Evolutionary conservation across 2,329 filamentous ascomycete genomes (phyloP).

Genomic region (Raffaelea albimanens): DNA sequence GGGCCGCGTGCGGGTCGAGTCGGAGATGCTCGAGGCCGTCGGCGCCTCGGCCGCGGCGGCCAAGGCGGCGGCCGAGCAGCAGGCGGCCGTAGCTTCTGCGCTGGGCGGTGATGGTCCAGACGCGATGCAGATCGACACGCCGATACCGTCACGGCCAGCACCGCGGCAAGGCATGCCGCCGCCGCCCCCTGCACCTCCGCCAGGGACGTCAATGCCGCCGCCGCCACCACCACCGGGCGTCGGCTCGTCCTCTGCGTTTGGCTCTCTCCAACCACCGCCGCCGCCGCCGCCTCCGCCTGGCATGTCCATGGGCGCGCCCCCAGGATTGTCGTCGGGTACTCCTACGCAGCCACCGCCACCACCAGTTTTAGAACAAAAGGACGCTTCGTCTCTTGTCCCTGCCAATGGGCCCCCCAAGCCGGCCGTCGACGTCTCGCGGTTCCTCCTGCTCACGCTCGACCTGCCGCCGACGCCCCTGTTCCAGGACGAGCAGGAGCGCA

Average conservation of each 20-base stretch:
- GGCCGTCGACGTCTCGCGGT: conserved; percentile 66
- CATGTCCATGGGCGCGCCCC: not conserved
- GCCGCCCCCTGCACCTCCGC: not conserved
- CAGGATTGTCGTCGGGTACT: not conserved
- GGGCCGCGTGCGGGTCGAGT: conserved; percentile 83
- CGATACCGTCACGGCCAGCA: not conserved
- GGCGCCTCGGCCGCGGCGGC: conserved; percentile 10
- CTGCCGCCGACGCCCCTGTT: conserved; percentile 87
- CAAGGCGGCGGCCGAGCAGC: conserved; percentile 5
- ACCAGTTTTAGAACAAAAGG: not conserved
- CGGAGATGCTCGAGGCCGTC: conserved; percentile 43
- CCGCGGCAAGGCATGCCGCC: not conserved
- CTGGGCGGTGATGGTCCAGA: too few species aligned
- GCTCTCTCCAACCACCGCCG: not conserved
- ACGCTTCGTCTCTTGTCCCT: not conserved
- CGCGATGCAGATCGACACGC: conserved; percentile 10
- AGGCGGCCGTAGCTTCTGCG: too few species aligned
- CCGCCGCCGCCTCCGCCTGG: conserved; percentile 2
- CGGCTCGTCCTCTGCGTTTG: not conserved
- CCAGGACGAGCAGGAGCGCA: conserved; percentile 87
- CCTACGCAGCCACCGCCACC: not conserved
- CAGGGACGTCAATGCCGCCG: not conserved
- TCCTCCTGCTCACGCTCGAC: conserved; percentile 87
- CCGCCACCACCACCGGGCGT: conserved; percentile 7
- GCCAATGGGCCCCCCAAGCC: conserved; percentile 44